Base-by-base conservation (phyloP, 2,329 filamentous ascomycete species). In the Davidsoniella virescens region DNA sequence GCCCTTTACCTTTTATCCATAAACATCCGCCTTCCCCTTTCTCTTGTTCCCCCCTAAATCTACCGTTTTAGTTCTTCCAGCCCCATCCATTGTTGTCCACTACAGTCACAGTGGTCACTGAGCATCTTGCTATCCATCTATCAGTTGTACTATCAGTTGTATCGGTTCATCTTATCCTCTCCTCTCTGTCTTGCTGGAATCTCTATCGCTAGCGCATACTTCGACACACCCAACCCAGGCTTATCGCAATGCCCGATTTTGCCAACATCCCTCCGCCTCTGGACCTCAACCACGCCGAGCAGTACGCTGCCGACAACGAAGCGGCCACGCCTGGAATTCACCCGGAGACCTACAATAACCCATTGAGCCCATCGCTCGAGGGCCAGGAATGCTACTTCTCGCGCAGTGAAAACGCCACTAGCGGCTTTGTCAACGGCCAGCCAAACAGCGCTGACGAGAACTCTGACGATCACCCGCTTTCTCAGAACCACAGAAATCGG, bases 251-350 rank as follows among this genome's bases (percentile, higher is more conserved):
- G 46, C 42, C 47, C 23, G 51, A 46, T 43, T 47, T 29, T 25
- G 17, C 47, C 9, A 38, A 43, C 23, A 45, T 51, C 46, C 52
- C 49, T 36, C 52, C 45, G 29, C 45, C 52, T 10, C 40, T 54
- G 42, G 45, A 47, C 33, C 38, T 45, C 12, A 44, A 17, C 44
- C 43, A 45, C 42, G 45, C 38, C 26, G 40, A 53, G 51, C 52
- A 57, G 47, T 49, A 53, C 48, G 44, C 52, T 52, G 9, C 54
- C 46, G 44, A 53, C 45, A 48, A 54, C 44, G 58, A 60, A 51
- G 60, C 60, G 49, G 58, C 62, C 47, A 60, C 59, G 45, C 57
- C 60, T 29, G 58, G 60, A 46, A 60, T 61, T 53, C 52, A 59
- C 44, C 56, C 56, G 41, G 42, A 52, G 42, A 60, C 55, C 16